phyloP scores from a whole-genome alignment of 1,284 basidiomycete species.

The Puccinia novopanici region DNA sequence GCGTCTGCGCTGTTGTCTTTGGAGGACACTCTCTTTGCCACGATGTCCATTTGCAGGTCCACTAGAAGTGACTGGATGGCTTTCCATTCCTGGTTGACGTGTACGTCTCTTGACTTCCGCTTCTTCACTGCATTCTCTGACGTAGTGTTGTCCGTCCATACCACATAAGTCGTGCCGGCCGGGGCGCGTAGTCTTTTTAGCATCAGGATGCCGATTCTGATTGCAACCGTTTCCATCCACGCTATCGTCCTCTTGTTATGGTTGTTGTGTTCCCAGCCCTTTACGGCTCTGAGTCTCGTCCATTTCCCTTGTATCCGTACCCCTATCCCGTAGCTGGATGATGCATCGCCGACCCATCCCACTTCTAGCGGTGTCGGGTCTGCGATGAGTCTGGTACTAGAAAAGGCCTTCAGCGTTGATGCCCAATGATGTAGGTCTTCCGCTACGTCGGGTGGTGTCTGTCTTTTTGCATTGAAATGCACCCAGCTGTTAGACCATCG shows the following conservation, averaged over 20 bases:
- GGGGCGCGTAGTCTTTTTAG: background rate
- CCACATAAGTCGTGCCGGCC: background rate
- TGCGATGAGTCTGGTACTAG: background rate
- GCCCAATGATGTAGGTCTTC: background rate
- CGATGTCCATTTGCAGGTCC: background rate
- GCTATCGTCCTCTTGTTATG: too few relatives aligned
- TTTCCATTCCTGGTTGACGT: too few relatives aligned
- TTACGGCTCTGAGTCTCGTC: too few relatives aligned
- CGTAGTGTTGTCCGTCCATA: too few relatives aligned
- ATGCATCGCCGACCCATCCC: background rate
- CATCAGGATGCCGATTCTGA: background rate
- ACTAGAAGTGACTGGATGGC: too few relatives aligned
- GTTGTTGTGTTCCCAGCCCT: background rate
- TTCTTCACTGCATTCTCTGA: too few relatives aligned
- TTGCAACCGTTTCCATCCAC: background rate
- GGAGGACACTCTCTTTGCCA: conserved; percentile 2
- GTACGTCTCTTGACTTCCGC: too few relatives aligned
- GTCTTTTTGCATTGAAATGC: background rate
- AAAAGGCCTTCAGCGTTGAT: background rate
- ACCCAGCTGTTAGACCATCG: background rate
- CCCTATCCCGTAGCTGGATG: background rate
- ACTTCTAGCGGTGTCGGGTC: background rate
- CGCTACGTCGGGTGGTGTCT: background rate
- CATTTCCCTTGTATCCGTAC: background rate
- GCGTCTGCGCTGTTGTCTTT: background rate